phyloP scores from a whole-genome alignment of 2,329 filamentous ascomycete genomes.

The Calonectria pteridis region DNA sequence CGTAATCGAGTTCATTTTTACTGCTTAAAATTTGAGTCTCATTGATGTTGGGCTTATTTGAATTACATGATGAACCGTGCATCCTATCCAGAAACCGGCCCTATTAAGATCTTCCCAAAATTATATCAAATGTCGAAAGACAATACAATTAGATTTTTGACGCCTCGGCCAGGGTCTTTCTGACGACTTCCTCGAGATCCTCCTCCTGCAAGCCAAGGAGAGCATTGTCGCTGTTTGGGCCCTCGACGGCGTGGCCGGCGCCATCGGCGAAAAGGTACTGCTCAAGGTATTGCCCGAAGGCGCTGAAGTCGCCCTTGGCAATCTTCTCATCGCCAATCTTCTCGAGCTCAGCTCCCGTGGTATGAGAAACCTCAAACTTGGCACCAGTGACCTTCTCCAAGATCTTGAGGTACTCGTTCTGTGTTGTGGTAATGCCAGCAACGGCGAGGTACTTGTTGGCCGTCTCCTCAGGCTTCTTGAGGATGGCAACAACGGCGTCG shows the following conservation, averaged over 20 bases:
- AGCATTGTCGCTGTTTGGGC: neutral
- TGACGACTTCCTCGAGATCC: slow-evolving; percentile 12
- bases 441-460: slow-evolving; percentile 70
- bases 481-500: slow-evolving; percentile 62
- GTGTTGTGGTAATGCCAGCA: slow-evolving; percentile 68
- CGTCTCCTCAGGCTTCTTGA: slow-evolving; percentile 63
- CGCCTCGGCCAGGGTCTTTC: slow-evolving; percentile 5
- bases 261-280: slow-evolving; percentile 21
- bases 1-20: neutral
- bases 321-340: slow-evolving; percentile 57
- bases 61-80: neutral
- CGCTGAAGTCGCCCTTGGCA: slow-evolving; percentile 50
- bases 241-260: neutral
- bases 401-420: slow-evolving; percentile 67
- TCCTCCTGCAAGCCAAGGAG: slow-evolving; percentile 19
- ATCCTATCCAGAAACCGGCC: neutral
- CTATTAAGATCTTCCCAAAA: neutral
- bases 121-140: neutral
- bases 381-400: slow-evolving; percentile 65
- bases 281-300: slow-evolving; percentile 19
- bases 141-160: neutral
- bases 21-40: neutral
- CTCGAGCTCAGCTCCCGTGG: slow-evolving; percentile 50
- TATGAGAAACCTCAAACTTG: slow-evolving; percentile 61
- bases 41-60: neutral